A percentile compares a stretch with the other conserved stretches of the same genome.
These are phyloP conservation scores for Glonium stellatum DNA, from an alignment of 495 filamentous ascomycete species.

Conservation along the genomic window DNA sequence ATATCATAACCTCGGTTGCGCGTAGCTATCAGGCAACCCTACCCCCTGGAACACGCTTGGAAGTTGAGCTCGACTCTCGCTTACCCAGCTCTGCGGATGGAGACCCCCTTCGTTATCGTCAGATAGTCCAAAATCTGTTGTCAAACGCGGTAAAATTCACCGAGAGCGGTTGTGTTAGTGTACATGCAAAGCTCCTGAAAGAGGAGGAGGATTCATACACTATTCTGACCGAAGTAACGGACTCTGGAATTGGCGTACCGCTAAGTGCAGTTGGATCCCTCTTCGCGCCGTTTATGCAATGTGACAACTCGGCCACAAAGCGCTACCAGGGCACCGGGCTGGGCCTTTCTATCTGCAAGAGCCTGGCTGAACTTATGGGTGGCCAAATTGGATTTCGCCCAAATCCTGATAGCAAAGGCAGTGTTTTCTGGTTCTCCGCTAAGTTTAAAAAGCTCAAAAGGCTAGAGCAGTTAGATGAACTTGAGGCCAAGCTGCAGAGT, in stretches of 20 bases:
- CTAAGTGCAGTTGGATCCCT: not conserved
- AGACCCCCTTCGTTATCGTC: conserved; percentile 44
- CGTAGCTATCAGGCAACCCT: conserved; percentile 45
- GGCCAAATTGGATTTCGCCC: conserved; percentile 39
- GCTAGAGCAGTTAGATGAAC: conserved; percentile 20
- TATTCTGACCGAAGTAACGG: conserved; percentile 40
- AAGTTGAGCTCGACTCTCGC: conserved; percentile 36
- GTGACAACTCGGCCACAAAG: conserved; percentile 25
- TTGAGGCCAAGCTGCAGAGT: conserved; percentile 29
- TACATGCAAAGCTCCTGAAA: conserved; percentile 30
- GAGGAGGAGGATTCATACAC: conserved; percentile 40
- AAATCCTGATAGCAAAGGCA: conserved; percentile 48
- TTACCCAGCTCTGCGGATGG: conserved; percentile 40
- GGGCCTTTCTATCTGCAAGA: conserved; percentile 26
- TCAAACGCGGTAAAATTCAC: conserved; percentile 47
- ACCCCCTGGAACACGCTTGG: conserved; percentile 33
- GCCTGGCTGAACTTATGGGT: conserved; percentile 24
- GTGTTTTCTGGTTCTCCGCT: conserved; percentile 54
- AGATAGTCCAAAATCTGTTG: conserved; percentile 45
- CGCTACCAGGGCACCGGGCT: conserved; percentile 24
- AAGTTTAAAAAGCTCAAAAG: conserved; percentile 43
- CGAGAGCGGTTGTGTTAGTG: conserved; percentile 38
- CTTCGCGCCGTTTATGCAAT: conserved; percentile 27
- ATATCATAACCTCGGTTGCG: conserved; percentile 48
- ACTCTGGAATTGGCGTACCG: conserved; percentile 24